Base-by-base conservation (phyloP, 345 rosid species). In the Arabidopsis arenosa region DNA sequence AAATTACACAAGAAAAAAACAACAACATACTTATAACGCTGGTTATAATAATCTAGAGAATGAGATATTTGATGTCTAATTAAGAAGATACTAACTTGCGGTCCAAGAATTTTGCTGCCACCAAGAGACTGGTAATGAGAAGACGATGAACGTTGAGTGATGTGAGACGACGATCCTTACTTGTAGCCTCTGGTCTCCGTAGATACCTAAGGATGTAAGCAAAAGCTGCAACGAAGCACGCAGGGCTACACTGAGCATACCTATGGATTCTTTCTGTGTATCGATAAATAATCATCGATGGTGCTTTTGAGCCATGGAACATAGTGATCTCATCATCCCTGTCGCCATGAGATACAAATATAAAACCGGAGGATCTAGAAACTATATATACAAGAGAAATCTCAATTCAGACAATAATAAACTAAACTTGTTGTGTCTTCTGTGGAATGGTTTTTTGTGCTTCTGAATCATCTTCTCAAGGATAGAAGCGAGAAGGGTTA, bases 101-200 rank as follows among this genome's bases (percentile, higher is more conserved):
- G 9, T 84, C 83, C 80, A 79, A 61, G 66, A 84, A 76, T 65
- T 84, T 84, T 59, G 83, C 80, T 17, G 86, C 83, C 2, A 81
- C 56, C 74, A 84, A 62, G 6, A 81, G 49, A 79, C 81, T 79
- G 1, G 86, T 79, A 45, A 84, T 79, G 54, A 84, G 75, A 57
- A 84, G 84, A 21, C 86, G 84, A 63, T 84, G 86, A 40, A 74
- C 67, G 41, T 81, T 84, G 74, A 84, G 81, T 33, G 78, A 79
- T 36, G 86, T 81, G 11, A 84, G 82, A 68, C 11, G 66, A 63
- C 51, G 65, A 44, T 18, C 60, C 45, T 17, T 66, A 7, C 11
- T 70, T 65, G 63, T 64, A 73, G 23, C 36, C 64, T 10, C 51
- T 59, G 73, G 76, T 66, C 28, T 72, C 7, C 73, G 72, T 21